These are phyloP conservation scores for Ophiostoma himal-ulmi DNA, from an alignment of 2,329 filamentous ascomycete species.

Conservation along the genomic window DNA sequence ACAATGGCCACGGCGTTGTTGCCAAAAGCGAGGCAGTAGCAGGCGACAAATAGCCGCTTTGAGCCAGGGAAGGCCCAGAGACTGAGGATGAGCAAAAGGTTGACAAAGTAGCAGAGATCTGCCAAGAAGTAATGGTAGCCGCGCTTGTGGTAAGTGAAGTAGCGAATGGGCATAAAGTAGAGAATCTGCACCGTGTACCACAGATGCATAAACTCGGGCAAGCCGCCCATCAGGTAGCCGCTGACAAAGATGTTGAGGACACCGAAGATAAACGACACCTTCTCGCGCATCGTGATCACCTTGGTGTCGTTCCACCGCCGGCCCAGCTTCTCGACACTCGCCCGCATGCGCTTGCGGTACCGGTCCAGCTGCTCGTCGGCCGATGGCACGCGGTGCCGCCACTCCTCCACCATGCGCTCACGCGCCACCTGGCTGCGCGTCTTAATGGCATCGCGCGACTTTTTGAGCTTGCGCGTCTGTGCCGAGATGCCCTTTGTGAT, in stretches of 20 bases:
- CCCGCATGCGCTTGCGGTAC: conserved; percentile 81
- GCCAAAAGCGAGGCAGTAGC: conserved; percentile 87
- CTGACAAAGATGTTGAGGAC: conserved; percentile 97
- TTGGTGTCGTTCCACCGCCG: conserved; percentile 85
- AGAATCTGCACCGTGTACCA: conserved; percentile 86
- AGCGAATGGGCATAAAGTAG: conserved; percentile 97
- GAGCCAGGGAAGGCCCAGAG: conserved; percentile 89
- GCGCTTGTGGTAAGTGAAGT: conserved; percentile 80
- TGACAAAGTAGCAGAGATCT: conserved; percentile 98
- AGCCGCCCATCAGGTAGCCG: conserved; percentile 84
- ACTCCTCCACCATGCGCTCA: conserved; percentile 86
- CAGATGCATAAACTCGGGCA: conserved; percentile 77
- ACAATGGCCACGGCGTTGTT: conserved; percentile 98
- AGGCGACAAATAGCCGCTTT: conserved; percentile 84
- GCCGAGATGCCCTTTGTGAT: conserved; percentile 75
- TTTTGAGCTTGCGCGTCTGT: conserved; percentile 78
- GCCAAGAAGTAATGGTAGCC: conserved; percentile 97
- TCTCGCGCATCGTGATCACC: conserved; percentile 82
- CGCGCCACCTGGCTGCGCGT: conserved; percentile 71
- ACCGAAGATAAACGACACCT: conserved; percentile 91
- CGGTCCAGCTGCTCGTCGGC: conserved; percentile 90
- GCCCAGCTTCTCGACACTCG: conserved; percentile 80
- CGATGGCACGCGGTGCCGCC: conserved; percentile 76
- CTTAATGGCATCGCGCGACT: conserved; percentile 74
- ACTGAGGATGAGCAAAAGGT: conserved; percentile 71